Percentiles rank a stretch among this genome's conserved stretches.
Evolutionary conservation across 2,329 filamentous ascomycete genomes (phyloP).

Genomic region (Leptographium lundbergii): DNA sequence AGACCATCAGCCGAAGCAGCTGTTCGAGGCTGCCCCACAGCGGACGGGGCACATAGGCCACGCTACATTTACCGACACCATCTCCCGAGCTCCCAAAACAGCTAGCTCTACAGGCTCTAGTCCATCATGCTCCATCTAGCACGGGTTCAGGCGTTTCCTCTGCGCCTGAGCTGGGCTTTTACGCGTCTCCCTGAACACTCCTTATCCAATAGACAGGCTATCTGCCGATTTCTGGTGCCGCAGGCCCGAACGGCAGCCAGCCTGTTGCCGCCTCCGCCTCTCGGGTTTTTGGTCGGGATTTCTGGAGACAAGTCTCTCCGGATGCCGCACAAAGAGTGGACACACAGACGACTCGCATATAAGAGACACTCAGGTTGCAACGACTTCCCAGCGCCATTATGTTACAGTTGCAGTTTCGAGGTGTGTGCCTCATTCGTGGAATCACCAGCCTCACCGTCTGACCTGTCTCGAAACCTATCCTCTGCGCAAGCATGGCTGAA

Average conservation of each 20-base stretch:
- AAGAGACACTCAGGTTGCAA: not conserved
- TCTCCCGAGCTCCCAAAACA: slow-evolving; percentile 4
- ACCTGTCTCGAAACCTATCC: not conserved
- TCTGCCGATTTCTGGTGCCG: slow-evolving; percentile 8
- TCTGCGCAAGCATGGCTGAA: not conserved
- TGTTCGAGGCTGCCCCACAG: not conserved
- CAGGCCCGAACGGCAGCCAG: not conserved
- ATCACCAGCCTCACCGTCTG: not conserved
- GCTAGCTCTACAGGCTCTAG: not conserved
- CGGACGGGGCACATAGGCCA: not conserved
- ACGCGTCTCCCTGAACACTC: not conserved
- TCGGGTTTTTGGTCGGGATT: not conserved
- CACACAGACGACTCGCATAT: not conserved
- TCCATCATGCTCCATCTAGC: not conserved
- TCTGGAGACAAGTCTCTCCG: not conserved
- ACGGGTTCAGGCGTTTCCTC: not conserved
- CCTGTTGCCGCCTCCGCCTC: not conserved
- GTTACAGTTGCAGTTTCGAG: not conserved
- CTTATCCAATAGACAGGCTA: not conserved
- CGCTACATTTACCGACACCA: slow-evolving; percentile 6
- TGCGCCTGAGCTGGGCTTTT: not conserved
- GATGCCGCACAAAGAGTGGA: not conserved
- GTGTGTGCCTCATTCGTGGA: not conserved
- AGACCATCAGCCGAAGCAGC: not conserved
- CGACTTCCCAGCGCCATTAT: not conserved